Evolutionary conservation across 768 basidiomycete genomes (phyloP).

Genomic region (Kwoniella shandongensis): DNA sequence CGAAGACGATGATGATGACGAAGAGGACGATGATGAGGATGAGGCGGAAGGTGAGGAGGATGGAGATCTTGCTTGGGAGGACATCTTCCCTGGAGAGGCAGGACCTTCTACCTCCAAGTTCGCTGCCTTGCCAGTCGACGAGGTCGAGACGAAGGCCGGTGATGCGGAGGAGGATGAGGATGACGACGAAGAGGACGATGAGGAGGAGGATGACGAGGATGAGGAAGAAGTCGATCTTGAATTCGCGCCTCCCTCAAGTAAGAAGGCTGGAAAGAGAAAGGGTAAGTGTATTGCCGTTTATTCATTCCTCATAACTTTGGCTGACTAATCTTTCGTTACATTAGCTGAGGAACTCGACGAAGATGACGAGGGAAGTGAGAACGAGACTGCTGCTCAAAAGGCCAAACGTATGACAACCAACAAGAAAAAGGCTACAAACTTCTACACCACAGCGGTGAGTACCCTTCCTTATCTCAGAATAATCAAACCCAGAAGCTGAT

Average conservation of each 20-base stretch:
- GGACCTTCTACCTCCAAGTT: constrained; percentile 55
- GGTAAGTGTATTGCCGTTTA: constrained; percentile 14
- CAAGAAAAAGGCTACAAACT: constrained; percentile 91
- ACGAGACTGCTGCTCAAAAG: constrained; percentile 57
- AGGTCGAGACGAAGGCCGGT: constrained; percentile 43
- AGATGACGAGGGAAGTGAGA: constrained; percentile 52
- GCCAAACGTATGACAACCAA: constrained; percentile 86
- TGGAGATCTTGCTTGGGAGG: constrained; percentile 70
- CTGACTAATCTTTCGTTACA: background rate
- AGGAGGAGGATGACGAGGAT: constrained; percentile 40
- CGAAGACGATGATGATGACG: constrained; percentile 47
- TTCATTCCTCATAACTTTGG: background rate
- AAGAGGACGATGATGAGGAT: constrained; percentile 54
- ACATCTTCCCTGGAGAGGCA: constrained; percentile 69
- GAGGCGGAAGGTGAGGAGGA: constrained; percentile 51
- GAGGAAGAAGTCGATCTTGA: constrained; percentile 34
- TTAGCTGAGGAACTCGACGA: constrained; percentile 56
- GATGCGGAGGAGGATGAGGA: constrained; percentile 24
- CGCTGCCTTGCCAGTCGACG: constrained; percentile 41
- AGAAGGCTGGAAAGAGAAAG: constrained; percentile 41
- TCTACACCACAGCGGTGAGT: constrained; percentile 66
- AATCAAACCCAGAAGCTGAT: background rate
- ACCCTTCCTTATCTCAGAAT: background rate
- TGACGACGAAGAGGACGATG: constrained; percentile 37
- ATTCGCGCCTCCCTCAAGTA: constrained; percentile 21